A percentile compares a stretch with the other conserved stretches of the same genome.
phyloP scores from a whole-genome alignment of 2,329 filamentous ascomycete species.

The Pestalotiopsis sp. region DNA sequence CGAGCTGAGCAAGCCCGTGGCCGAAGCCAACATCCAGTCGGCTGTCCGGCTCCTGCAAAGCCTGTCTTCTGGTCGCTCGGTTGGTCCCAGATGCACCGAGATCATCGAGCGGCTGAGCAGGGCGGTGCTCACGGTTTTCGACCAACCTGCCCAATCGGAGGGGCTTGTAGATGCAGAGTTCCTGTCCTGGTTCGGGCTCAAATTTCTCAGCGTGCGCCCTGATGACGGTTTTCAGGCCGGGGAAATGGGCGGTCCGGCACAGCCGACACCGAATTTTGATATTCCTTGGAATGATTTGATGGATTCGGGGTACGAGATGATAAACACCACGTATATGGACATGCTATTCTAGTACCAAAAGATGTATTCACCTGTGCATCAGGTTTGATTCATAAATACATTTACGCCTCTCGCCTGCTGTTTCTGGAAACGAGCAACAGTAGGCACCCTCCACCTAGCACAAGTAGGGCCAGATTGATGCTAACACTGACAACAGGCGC shows the following conservation, averaged over 20 bases:
- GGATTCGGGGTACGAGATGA: background rate
- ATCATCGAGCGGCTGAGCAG: background rate
- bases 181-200: background rate
- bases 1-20: conserved; percentile 9
- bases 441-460: background rate
- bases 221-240: background rate
- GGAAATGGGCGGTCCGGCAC: background rate
- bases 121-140: background rate
- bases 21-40: conserved; percentile 9
- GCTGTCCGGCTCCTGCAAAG: background rate
- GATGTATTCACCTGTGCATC: background rate
- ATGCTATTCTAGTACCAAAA: background rate
- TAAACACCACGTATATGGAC: background rate
- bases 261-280: background rate
- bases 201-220: background rate
- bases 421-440: background rate
- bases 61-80: background rate
- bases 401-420: background rate
- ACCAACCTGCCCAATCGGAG: background rate
- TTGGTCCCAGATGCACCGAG: background rate
- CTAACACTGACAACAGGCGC: background rate
- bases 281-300: background rate
- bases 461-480: background rate
- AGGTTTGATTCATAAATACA: background rate
- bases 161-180: background rate